Evolutionary conservation across 1,139 yeast genomes (phyloP).

Genomic region (Geotrichum phurueaensis): DNA sequence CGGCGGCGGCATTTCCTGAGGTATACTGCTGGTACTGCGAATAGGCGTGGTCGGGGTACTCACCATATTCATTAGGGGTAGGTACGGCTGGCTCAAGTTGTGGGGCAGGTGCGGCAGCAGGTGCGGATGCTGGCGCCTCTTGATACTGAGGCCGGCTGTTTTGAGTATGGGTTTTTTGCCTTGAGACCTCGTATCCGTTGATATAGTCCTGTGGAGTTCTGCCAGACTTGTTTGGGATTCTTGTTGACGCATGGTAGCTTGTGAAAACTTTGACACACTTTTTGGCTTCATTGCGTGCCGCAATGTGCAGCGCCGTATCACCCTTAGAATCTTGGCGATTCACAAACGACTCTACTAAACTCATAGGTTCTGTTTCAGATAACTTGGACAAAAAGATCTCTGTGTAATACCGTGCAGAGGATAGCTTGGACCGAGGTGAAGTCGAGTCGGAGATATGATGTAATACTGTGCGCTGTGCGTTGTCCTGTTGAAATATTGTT

Average conservation of each 20-base stretch:
- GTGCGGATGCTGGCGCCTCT: constrained; percentile 19
- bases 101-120: constrained; percentile 4
- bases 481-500: constrained; percentile 61
- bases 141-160: neutral
- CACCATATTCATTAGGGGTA: constrained; percentile 14
- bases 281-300: constrained; percentile 68
- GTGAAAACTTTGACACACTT: constrained; percentile 68
- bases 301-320: constrained; percentile 80
- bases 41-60: constrained; percentile 13
- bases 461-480: constrained; percentile 59
- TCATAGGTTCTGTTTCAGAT: constrained; percentile 51
- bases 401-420: constrained; percentile 75
- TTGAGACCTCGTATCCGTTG: constrained; percentile 39
- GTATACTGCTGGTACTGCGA: constrained; percentile 12
- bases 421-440: constrained; percentile 52
- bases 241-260: constrained; percentile 65
- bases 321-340: constrained; percentile 80
- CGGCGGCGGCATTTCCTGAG: constrained; percentile 3
- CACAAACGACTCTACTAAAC: constrained; percentile 49
- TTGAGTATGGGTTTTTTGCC: constrained; percentile 4
- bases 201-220: constrained; percentile 71
- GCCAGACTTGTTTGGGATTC: constrained; percentile 65
- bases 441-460: constrained; percentile 77
- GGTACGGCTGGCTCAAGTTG: constrained; percentile 1
- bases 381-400: constrained; percentile 70